Evolutionary conservation across 768 basidiomycete genomes (phyloP).

Genomic region (Tulasnella sp.): DNA sequence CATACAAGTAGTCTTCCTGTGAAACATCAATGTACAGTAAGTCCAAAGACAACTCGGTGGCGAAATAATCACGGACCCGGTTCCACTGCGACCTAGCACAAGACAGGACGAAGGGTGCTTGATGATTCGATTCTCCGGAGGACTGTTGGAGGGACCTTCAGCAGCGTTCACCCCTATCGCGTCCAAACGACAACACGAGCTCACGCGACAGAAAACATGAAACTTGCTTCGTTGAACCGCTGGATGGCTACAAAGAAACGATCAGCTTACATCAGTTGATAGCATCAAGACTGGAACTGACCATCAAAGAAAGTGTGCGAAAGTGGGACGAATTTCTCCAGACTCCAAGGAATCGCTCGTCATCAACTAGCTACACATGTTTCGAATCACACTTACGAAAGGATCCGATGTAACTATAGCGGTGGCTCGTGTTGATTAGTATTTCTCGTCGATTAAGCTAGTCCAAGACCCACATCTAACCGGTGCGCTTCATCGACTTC

Average conservation of each 20-base stretch:
- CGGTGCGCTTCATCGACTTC: neutral
- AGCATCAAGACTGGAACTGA: neutral
- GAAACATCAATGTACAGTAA: neutral
- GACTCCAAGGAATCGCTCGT: conserved; percentile 24
- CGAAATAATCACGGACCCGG: conserved; percentile 42
- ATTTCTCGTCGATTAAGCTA: neutral
- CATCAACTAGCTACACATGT: too few relatives aligned
- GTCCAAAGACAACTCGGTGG: too few relatives aligned
- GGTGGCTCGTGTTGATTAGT: neutral
- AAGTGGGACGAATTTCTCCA: conserved; percentile 43
- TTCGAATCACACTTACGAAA: neutral
- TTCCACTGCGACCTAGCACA: conserved; percentile 64
- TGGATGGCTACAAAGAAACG: conserved; percentile 39
- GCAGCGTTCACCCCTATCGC: neutral
- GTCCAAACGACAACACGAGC: conserved; percentile 12
- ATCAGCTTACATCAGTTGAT: neutral
- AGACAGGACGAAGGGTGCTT: conserved; percentile 55
- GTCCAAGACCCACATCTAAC: neutral
- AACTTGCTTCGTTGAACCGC: conserved; percentile 40
- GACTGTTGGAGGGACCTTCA: conserved; percentile 24
- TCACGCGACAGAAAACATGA: conserved; percentile 33
- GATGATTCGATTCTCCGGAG: conserved; percentile 49
- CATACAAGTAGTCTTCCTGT: conserved; percentile 23
- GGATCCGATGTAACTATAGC: conserved; percentile 6
- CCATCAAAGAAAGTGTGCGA: conserved; percentile 32